phyloP scores from a whole-genome alignment of 257 asterid species.

The Petunia secreta region DNA sequence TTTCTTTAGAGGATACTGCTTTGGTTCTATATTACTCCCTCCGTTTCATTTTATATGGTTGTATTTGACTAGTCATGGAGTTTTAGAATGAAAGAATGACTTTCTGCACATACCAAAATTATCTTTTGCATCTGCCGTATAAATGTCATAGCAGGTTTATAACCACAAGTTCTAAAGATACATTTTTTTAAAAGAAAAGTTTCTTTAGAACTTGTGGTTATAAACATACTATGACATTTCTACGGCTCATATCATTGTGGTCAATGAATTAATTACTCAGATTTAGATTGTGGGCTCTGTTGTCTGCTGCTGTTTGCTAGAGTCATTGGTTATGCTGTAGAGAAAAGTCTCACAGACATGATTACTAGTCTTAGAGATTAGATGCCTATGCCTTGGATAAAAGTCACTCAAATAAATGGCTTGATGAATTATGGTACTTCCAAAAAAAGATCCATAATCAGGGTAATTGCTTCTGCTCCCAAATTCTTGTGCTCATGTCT shows the following conservation, averaged over 20 bases:
- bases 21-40: constrained; percentile 8
- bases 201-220: too few relatives aligned
- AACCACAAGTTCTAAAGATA: too few relatives aligned
- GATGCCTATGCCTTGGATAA: background rate
- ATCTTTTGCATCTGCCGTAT: background rate
- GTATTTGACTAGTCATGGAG: background rate
- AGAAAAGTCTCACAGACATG: background rate
- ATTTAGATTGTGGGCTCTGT: background rate
- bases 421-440: background rate
- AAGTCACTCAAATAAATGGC: background rate
- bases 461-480: background rate
- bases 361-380: background rate
- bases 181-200: too few relatives aligned
- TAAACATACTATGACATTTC: too few relatives aligned
- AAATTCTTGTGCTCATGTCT: background rate
- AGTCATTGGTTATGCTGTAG: background rate
- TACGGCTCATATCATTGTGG: background rate
- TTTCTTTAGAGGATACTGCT: background rate
- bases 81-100: background rate
- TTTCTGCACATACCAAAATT: background rate
- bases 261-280: constrained; percentile 4
- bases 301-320: constrained; percentile 21
- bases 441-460: background rate
- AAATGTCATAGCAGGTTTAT: too few relatives aligned
- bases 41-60: background rate